Base-by-base conservation (phyloP, 1,284 basidiomycete genomes). In the Pascua guehoae region DNA sequence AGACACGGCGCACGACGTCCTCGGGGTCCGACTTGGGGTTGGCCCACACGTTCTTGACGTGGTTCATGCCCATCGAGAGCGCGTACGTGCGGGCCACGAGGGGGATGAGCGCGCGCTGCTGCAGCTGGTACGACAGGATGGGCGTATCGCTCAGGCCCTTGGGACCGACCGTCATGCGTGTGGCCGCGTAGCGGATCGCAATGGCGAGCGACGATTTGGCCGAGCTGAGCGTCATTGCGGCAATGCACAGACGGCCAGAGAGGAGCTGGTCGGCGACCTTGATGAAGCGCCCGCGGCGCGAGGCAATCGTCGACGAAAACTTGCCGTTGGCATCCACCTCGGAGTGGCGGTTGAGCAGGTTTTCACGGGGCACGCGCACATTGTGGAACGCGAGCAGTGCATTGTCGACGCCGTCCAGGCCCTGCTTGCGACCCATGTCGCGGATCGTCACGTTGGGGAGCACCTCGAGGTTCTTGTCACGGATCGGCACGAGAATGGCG, bases 361-460 rank as follows among this genome's bases (percentile, higher is more conserved):
- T 45, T 36, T 56, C 54, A 12, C 51, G 51, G 0, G 54, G 54
- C 4, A 60, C 18, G 36, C 58, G 58, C 4, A 60, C 51, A 7
- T 56, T 32, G 48, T 60, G 12, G 45, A 60, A 60, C 12, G 48
- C 51, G 12, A 60, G 54, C 5, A 53, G 51, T 8, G 58, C 58
- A 36, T 60, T 60, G 58, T 60, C 58, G 17, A 60, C 58, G 5
- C 58, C 58, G 41, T 60, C 51, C n/a, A 53, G 47, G 12, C 42
- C 58, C 24, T 53, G 50, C 44, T 60, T 60, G 54, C 44, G 51
- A 8, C 58, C 58, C 58, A 60, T 60, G 51, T 60, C 58, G 37
- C 58, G 58, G 17, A 60, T 53, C 0, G 47, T 51, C 11, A 60
- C 58, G 10, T 40, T 40, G 32, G 58, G 58, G 1, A 60, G 54